Conservation (phyloP, 2,329 filamentous ascomycete genomes). For the Pyrenochaeta sp. region DNA sequence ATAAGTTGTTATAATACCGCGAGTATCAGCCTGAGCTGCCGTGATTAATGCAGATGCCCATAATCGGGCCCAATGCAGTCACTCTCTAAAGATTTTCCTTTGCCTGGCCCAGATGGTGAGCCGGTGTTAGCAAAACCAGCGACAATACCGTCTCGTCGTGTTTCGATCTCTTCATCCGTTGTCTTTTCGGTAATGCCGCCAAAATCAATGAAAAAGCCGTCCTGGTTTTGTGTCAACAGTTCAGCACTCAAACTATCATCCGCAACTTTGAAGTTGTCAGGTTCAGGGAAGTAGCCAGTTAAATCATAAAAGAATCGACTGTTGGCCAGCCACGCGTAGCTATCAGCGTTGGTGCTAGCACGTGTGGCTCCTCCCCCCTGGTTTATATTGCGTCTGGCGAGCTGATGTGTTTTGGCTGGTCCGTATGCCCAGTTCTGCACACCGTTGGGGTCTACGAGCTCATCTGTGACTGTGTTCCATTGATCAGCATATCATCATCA, state of each 20-base stretch:
- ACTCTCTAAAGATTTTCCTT: slow-evolving; percentile 13
- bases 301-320: slow-evolving; percentile 15
- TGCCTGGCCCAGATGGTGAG: background rate
- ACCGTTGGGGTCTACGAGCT: slow-evolving; percentile 3
- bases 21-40: no score
- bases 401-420: slow-evolving; percentile 5
- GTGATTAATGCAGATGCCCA: no score
- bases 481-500: no score
- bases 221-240: background rate
- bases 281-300: slow-evolving; percentile 13
- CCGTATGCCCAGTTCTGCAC: slow-evolving; percentile 12
- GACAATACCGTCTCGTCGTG: background rate
- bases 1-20: no score
- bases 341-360: slow-evolving; percentile 15
- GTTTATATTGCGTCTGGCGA: slow-evolving; percentile 8
- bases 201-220: slow-evolving; percentile 3
- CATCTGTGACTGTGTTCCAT: slow-evolving; percentile 5
- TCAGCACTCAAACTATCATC: slow-evolving; percentile 1
- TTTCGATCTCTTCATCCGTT: slow-evolving; percentile 1
- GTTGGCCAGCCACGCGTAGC: slow-evolving; percentile 17
- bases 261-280: slow-evolving; percentile 1
- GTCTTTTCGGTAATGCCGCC: slow-evolving; percentile 3
- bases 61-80: no score
- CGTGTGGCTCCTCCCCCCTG: slow-evolving; percentile 12
- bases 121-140: background rate